Percentiles rank a stretch among this genome's conserved stretches.
Conservation (phyloP, 106 monocot species). For the Dioscorea zingiberensis region DNA sequence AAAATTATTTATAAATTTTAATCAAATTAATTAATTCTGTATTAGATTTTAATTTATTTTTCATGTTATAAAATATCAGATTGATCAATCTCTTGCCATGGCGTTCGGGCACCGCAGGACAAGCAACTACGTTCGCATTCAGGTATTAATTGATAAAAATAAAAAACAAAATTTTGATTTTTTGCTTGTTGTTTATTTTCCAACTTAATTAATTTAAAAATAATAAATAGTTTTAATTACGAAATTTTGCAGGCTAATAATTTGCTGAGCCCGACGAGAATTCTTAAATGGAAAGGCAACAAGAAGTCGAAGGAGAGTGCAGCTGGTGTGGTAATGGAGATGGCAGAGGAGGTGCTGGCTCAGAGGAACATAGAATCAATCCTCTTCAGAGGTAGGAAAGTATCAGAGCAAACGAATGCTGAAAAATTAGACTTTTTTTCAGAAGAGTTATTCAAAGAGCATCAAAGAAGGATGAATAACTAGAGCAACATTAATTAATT, state of each 20-base stretch:
- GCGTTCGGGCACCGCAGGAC: conserved; percentile 51
- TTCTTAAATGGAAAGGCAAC: neutral
- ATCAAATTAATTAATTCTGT: neutral
- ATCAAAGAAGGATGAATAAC: neutral
- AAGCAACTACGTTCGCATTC: conserved; percentile 71
- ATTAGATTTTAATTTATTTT: neutral
- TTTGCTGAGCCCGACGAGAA: neutral
- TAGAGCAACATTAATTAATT: too few relatives aligned
- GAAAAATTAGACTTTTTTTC: conserved; percentile 1
- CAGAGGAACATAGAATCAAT: conserved; percentile 36
- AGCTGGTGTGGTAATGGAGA: neutral
- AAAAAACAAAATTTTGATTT: neutral
- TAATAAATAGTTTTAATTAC: neutral
- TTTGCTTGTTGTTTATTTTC: neutral
- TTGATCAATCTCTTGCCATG: conserved; percentile 76
- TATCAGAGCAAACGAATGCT: conserved; percentile 5
- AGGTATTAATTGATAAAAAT: conserved; percentile 21
- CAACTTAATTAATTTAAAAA: neutral
- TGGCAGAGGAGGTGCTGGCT: conserved; percentile 6
- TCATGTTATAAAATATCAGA: conserved; percentile 18
- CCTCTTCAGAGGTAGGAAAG: conserved; percentile 33
- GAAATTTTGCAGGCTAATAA: neutral
- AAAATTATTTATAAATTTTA: neutral
- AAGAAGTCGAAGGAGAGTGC: neutral
- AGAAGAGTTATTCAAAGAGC: conserved; percentile 5